Conservation (phyloP, 1,139 yeast species). For the Taphrina flavorubra region DNA sequence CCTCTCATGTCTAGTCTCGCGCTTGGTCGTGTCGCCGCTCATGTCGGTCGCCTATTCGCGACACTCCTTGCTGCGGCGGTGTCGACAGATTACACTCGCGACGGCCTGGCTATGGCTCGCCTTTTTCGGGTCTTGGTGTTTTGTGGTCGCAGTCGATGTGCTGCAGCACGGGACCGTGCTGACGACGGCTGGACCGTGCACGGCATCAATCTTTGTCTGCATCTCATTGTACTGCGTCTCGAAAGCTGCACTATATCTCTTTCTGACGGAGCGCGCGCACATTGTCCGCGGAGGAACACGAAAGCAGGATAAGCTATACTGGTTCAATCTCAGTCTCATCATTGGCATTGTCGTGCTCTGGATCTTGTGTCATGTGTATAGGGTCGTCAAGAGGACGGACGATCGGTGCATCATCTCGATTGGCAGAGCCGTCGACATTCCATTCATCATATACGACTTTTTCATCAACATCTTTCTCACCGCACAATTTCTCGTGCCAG, state of each 20-base stretch:
- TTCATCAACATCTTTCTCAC: constrained; percentile 11
- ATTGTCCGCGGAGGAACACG: constrained; percentile 13
- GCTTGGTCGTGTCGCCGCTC: constrained; percentile 10
- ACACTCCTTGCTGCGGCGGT: background rate
- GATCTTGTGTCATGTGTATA: constrained; percentile 10
- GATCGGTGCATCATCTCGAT: constrained; percentile 12
- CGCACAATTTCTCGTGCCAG: constrained; percentile 2
- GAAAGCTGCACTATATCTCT: constrained; percentile 3
- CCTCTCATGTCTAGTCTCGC: constrained; percentile 11
- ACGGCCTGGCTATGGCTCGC: constrained; percentile 12
- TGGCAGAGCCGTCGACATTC: constrained; percentile 7
- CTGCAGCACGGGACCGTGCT: constrained; percentile 9
- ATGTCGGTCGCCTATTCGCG: background rate
- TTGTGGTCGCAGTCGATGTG: constrained; percentile 20
- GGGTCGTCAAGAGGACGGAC: background rate
- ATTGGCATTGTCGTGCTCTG: constrained; percentile 5
- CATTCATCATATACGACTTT: constrained; percentile 6
- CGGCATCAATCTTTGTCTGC: constrained; percentile 9
- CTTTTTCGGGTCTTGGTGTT: constrained; percentile 3
- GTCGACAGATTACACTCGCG: background rate
- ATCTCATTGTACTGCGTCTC: constrained; percentile 5
- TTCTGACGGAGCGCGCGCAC: constrained; percentile 11
- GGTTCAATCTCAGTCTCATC: constrained; percentile 10
- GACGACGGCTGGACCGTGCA: constrained; percentile 4
- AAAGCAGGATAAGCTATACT: constrained; percentile 4